Evolutionary conservation across 768 basidiomycete genomes (phyloP), one percentile per base, ranked within the genome.

Genomic region (Baorangia bicolor): DNA sequence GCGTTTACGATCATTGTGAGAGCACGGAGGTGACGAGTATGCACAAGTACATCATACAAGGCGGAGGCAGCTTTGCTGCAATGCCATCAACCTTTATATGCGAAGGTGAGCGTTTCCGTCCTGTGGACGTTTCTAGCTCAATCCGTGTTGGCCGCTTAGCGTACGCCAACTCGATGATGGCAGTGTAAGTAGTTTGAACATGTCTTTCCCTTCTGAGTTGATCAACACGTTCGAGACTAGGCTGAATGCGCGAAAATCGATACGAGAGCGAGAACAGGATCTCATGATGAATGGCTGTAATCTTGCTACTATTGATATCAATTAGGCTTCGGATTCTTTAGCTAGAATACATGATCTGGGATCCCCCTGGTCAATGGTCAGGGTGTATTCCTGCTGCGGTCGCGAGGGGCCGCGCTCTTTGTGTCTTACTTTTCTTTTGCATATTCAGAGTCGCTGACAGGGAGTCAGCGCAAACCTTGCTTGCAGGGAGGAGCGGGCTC

Each of bases 251-350:
- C 60, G 60, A n/a, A 48, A 11, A 13, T 30, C 25, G 6, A 41
- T 51, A 12, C 58, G 60, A 5, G 49, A 47, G 4, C 37, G 38
- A 14, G 53, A 61, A 40, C 31, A 44, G 9, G 41, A 56, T 0
- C 1, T 31, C 37, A 30, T 21, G 2, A 8, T 21, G 2, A 40
- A 48, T 38, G 53, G n/a, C 1, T 28, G n/a, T 18, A 39, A 49
- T 23, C 35, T 61, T 9, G 31, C 54, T 12, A 56, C 49, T 1
- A 56, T 61, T 1, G 25, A 40, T 21, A 45, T 61, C 11, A 44
- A 39, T 13, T 58, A 50, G 43, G 79, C 34, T 92, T 79, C 2
- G 41, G 5, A 1, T 18, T 3, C 14, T 33, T 31, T 23, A 13
- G 35, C 18, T 18, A 9, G 18, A 8, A 18, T 6, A 9, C 3